These are phyloP conservation scores for Entomortierella chlamydospora DNA, from an alignment of 192 early-diverging fungal genomes.

Conservation along the genomic window DNA sequence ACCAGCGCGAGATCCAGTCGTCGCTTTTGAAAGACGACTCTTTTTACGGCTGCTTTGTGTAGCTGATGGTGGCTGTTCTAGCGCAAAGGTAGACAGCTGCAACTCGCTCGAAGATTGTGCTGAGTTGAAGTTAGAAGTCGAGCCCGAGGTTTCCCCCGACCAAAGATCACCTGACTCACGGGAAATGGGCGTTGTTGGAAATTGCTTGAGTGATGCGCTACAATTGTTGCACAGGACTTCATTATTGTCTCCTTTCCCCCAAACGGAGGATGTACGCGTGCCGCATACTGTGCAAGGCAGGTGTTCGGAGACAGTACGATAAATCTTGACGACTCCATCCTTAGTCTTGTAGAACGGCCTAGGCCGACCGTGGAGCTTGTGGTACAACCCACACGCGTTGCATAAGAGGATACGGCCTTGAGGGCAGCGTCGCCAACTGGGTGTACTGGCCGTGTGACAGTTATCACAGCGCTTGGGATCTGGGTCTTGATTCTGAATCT, in stretches of 20 bases:
- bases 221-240: conserved; percentile 19
- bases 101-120: neutral
- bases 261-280: neutral
- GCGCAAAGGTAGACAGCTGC: too few relatives aligned
- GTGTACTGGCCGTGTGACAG: conserved; percentile 18
- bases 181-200: neutral
- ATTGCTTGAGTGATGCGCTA: neutral
- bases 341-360: conserved; percentile 26
- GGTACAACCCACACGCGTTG: conserved; percentile 43
- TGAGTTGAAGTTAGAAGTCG: neutral
- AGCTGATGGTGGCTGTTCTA: neutral
- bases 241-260: conserved; percentile 11
- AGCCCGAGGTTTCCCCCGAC: neutral
- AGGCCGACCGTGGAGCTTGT: conserved; percentile 28
- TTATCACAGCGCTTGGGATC: conserved; percentile 38
- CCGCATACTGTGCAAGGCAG: conserved; percentile 17
- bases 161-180: neutral
- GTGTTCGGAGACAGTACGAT: conserved; percentile 4
- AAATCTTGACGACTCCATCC: conserved; percentile 32
- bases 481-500: neutral
- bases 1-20: neutral
- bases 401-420: conserved; percentile 23
- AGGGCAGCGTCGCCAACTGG: conserved; percentile 46
- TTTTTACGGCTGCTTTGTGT: neutral
- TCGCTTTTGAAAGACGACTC: neutral